Percentiles rank a stretch among this genome's conserved stretches.
Conservation (phyloP, 352 stramenopile genomes). For the Phytophthora brassicae region DNA sequence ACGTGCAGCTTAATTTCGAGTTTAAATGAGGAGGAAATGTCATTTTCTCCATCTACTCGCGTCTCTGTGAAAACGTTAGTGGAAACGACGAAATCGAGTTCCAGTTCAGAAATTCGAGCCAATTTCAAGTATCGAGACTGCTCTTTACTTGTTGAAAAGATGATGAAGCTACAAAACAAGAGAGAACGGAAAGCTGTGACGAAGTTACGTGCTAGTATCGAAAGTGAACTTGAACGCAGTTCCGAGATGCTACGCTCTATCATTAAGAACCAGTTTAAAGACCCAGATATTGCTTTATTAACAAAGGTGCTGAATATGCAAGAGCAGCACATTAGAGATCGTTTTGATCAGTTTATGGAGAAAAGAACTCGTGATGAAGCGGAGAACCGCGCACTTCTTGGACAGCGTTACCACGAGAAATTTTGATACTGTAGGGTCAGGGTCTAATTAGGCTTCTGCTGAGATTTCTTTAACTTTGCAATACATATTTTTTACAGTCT, state of each 20-base stretch:
- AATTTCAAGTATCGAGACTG: conserved; percentile 29
- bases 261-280: conserved; percentile 21
- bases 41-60: neutral
- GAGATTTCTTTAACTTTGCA: too few species aligned
- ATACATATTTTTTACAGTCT: too few species aligned
- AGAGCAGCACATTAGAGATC: conserved; percentile 18
- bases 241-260: conserved; percentile 26
- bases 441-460: too few species aligned
- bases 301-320: conserved; percentile 23
- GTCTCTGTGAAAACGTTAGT: neutral
- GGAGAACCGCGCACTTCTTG: conserved; percentile 15
- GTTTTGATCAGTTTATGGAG: conserved; percentile 24
- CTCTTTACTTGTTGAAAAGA: conserved; percentile 25
- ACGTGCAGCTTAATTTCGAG: conserved; percentile 13
- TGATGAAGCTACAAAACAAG: conserved; percentile 31
- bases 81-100: neutral
- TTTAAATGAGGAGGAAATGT: neutral
- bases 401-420: neutral
- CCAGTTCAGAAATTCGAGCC: neutral
- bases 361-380: conserved; percentile 13
- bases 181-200: conserved; percentile 10
- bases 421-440: neutral
- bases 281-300: conserved; percentile 20
- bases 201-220: conserved; percentile 18
- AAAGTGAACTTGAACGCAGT: conserved; percentile 18